Evolutionary conservation across 2,329 filamentous ascomycete genomes (phyloP).

Genomic region (Orbilia blumenaviensis): DNA sequence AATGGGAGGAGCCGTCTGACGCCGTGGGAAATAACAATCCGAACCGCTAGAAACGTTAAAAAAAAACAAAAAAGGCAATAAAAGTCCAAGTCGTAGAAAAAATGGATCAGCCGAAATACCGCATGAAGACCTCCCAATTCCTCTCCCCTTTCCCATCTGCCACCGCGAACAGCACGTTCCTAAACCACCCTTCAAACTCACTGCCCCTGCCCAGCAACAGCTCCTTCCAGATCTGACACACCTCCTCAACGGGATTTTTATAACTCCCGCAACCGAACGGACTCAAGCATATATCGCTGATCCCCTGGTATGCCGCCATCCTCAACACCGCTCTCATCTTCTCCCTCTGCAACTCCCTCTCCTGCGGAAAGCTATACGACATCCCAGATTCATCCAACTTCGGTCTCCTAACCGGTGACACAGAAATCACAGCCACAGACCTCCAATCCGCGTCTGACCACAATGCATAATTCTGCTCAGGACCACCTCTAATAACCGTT

Average conservation of each 20-base stretch:
- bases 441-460: slow-evolving; percentile 63
- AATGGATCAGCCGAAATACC: slow-evolving; percentile 50
- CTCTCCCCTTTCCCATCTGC: slow-evolving; percentile 61
- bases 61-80: neutral
- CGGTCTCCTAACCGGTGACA: slow-evolving; percentile 76
- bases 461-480: slow-evolving; percentile 72
- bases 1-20: neutral
- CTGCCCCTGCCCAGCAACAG: slow-evolving; percentile 69
- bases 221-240: slow-evolving; percentile 74
- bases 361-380: slow-evolving; percentile 76
- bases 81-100: too few relatives aligned
- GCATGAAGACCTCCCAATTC: slow-evolving; percentile 52
- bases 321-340: slow-evolving; percentile 76
- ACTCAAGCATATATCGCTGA: slow-evolving; percentile 69
- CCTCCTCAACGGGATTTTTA: slow-evolving; percentile 72
- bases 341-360: slow-evolving; percentile 75
- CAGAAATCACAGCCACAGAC: slow-evolving; percentile 71
- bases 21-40: too few relatives aligned
- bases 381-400: slow-evolving; percentile 74
- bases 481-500: slow-evolving; percentile 76
- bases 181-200: slow-evolving; percentile 71
- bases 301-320: slow-evolving; percentile 72
- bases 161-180: slow-evolving; percentile 72
- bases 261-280: slow-evolving; percentile 66
- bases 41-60: too few relatives aligned